Evolutionary conservation across 2,329 filamentous ascomycete species (phyloP).

Genomic region (Fusarium tuaranense): DNA sequence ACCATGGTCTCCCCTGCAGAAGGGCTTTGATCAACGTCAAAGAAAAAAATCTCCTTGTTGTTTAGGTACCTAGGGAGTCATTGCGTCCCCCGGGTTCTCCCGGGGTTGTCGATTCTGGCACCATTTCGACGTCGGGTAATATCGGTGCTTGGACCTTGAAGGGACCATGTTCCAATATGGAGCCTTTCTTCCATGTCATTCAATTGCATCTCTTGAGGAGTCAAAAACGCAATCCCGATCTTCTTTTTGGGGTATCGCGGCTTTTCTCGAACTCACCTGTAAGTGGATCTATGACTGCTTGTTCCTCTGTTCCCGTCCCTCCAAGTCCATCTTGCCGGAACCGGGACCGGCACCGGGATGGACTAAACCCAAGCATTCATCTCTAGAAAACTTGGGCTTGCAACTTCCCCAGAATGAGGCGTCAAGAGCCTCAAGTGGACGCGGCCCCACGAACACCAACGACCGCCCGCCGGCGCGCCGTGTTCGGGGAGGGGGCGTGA

Average conservation of each 20-base stretch:
- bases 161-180: not conserved
- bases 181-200: not conserved
- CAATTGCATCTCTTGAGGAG: constrained; percentile 1
- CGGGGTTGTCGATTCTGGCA: not conserved
- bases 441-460: constrained; percentile 2
- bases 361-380: not conserved
- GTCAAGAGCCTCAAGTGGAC: constrained; percentile 21
- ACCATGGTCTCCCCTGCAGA: not conserved
- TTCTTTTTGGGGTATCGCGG: not conserved
- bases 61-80: not conserved
- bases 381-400: constrained; percentile 7
- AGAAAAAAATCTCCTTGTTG: not conserved
- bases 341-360: not conserved
- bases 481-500: constrained; percentile 1
- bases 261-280: not conserved
- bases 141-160: constrained; percentile 4
- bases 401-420: constrained; percentile 37
- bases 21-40: not conserved
- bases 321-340: not conserved
- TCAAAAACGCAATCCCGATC: not conserved
- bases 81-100: constrained; percentile 11
- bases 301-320: not conserved
- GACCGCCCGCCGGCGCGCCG: not conserved
- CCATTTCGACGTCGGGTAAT: constrained; percentile 22
- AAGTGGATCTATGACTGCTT: not conserved